Evolutionary conservation across 768 basidiomycete genomes (phyloP).

Genomic region (Mycena epipterygia): DNA sequence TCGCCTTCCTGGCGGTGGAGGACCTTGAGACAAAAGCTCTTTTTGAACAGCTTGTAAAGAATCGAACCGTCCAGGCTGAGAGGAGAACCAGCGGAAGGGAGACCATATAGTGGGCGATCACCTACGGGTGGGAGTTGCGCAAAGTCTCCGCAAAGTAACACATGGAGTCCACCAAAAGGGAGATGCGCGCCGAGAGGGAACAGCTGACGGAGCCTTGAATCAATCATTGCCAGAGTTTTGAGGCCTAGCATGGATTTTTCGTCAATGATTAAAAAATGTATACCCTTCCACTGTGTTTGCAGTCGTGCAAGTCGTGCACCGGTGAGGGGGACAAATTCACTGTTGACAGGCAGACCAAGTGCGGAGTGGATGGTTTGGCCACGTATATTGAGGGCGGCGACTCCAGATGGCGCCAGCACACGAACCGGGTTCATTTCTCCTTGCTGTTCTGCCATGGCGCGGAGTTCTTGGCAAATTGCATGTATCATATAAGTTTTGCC

Average conservation of each 20-base stretch:
- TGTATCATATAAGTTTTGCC: conserved; percentile 28
- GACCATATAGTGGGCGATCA: conserved; percentile 19
- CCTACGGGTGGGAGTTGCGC: conserved; percentile 33
- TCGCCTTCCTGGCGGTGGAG: conserved; percentile 26
- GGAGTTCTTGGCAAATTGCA: conserved; percentile 22
- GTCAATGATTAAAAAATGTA: conserved; percentile 17
- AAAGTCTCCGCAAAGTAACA: conserved; percentile 26
- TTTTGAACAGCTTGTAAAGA: conserved; percentile 21
- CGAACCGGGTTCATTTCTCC: background rate
- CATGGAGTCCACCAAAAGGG: conserved; percentile 22
- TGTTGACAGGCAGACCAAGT: background rate
- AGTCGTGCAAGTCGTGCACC: conserved; percentile 13
- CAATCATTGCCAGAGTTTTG: conserved; percentile 17
- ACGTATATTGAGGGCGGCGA: conserved; percentile 12
- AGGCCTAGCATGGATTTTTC: conserved; percentile 27
- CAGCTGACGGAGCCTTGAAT: conserved; percentile 24
- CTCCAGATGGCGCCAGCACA: conserved; percentile 22
- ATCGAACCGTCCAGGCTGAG: conserved; percentile 9
- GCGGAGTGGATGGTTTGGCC: conserved; percentile 10
- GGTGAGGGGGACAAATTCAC: background rate
- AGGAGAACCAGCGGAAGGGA: background rate
- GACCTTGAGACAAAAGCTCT: conserved; percentile 17
- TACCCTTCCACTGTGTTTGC: conserved; percentile 8
- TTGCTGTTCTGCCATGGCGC: background rate
- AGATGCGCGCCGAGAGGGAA: background rate